A percentile compares a stretch with the other conserved stretches of the same genome.
Conservation (phyloP, 2,329 filamentous ascomycete species). For the Pyricularia grisea region DNA sequence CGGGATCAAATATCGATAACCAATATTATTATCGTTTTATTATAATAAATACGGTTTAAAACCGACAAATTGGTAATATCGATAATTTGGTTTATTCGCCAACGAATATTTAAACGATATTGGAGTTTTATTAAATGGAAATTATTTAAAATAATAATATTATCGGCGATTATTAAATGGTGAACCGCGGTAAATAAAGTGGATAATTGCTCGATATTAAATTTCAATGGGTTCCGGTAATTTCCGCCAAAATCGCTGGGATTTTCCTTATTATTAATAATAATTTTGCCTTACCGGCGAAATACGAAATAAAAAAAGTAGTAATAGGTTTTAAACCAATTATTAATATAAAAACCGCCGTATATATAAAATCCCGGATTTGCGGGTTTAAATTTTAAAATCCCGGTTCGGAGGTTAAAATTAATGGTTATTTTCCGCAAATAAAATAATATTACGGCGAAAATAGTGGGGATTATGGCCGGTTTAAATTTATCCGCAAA, state of each 20-base stretch:
- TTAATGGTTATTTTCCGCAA: no score
- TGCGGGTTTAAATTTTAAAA: no score
- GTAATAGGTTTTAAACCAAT: no score
- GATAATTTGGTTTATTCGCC: background rate
- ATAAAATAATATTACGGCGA: no score
- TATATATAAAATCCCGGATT: no score
- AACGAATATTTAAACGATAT: background rate
- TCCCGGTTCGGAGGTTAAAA: no score
- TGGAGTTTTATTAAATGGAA: background rate
- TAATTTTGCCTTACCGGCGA: background rate
- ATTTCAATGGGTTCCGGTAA: background rate
- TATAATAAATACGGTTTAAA: background rate
- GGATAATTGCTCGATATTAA: background rate
- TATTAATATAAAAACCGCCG: no score
- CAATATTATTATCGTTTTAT: background rate
- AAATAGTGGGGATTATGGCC: no score
- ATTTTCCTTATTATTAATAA: background rate
- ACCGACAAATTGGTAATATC: background rate
- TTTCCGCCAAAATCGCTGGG: background rate
- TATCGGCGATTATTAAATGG: background rate
- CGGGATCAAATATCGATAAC: background rate
- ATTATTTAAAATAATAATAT: background rate
- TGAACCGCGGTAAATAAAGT: background rate
- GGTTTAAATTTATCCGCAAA: no score
- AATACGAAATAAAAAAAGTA: no score